Evolutionary conservation across 495 filamentous ascomycete genomes (phyloP).

Genomic region (Melanomma pulvis-pyrius): DNA sequence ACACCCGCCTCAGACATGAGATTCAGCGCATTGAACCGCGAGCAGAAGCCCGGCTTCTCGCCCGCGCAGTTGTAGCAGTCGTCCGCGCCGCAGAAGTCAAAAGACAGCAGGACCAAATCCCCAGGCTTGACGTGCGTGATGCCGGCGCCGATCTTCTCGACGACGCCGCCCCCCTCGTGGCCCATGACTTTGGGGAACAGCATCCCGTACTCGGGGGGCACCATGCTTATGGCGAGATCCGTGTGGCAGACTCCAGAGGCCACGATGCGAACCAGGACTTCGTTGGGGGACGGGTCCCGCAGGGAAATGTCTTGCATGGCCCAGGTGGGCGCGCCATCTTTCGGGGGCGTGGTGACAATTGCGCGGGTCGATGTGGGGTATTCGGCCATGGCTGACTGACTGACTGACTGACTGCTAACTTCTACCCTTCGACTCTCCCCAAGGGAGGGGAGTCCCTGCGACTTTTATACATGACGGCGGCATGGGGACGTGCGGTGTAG

Average conservation of each 20-base stretch:
- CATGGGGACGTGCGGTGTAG: no score
- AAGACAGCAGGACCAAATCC: constrained; percentile 20
- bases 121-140: constrained; percentile 12
- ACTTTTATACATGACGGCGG: no score
- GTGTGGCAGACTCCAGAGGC: constrained; percentile 23
- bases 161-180: constrained; percentile 20
- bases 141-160: constrained; percentile 13
- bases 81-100: constrained; percentile 6
- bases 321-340: constrained; percentile 11
- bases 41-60: constrained; percentile 1
- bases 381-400: neutral
- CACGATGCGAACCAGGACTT: constrained; percentile 22
- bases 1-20: neutral
- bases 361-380: constrained; percentile 4
- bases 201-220: constrained; percentile 4
- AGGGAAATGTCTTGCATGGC: constrained; percentile 2
- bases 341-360: constrained; percentile 12
- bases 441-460: no score
- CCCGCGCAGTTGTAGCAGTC: constrained; percentile 9
- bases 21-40: neutral
- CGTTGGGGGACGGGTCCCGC: neutral
- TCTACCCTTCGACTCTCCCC: no score
- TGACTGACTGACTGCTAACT: no score
- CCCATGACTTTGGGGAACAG: constrained; percentile 24
- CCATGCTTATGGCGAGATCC: constrained; percentile 6